phyloP scores from a whole-genome alignment of 2,329 filamentous ascomycete species.

The Fusarium sp. region DNA sequence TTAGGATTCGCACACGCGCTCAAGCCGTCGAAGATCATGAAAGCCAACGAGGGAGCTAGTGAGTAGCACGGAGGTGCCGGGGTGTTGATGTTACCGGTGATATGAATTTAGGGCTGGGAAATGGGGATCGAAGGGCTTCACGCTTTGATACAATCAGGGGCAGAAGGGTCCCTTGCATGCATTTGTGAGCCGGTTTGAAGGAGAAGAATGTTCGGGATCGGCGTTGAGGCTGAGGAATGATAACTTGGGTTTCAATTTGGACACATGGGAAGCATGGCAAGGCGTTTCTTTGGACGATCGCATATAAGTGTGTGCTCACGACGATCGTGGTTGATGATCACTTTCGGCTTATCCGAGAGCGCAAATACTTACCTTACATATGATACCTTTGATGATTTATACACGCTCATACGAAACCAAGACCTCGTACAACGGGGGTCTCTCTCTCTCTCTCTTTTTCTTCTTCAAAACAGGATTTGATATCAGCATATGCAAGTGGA shows the following conservation, averaged over 20 bases:
- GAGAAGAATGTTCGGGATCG: slow-evolving; percentile 21
- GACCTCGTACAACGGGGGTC: neutral
- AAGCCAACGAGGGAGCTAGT: slow-evolving; percentile 10
- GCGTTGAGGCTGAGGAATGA: slow-evolving; percentile 28
- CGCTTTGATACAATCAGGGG: neutral
- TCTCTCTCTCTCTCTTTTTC: neutral
- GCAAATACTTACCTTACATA: slow-evolving; percentile 2
- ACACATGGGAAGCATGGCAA: slow-evolving; percentile 35
- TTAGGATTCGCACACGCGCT: slow-evolving; percentile 61
- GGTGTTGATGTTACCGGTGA: neutral
- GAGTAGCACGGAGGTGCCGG: neutral
- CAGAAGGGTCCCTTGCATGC: neutral
- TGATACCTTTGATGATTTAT: slow-evolving; percentile 21
- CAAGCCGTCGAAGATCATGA: slow-evolving; percentile 46
- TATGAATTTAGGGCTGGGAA: neutral
- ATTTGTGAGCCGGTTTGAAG: neutral
- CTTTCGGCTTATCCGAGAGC: neutral
- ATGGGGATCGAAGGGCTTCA: slow-evolving; percentile 1
- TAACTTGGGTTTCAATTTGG: slow-evolving; percentile 17
- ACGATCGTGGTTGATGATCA: slow-evolving; percentile 15
- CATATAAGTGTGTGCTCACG: slow-evolving; percentile 6
- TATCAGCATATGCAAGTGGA: neutral
- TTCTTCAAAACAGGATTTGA: neutral
- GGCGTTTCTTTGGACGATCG: slow-evolving; percentile 36
- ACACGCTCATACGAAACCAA: neutral